Conservation (phyloP, 345 rosid species). For the Gossypium australe region DNA sequence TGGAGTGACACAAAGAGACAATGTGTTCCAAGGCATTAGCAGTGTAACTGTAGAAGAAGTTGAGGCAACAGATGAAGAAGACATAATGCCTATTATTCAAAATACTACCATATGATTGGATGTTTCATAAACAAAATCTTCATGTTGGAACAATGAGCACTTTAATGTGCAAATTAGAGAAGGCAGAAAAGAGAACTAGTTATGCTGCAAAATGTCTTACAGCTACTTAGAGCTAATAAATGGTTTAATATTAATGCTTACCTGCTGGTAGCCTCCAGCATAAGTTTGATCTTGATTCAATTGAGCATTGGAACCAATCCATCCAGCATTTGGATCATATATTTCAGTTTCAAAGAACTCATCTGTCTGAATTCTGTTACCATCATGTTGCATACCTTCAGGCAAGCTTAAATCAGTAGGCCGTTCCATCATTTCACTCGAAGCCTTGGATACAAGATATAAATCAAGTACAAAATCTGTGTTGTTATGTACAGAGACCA, state of each 20-base stretch:
- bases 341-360: slow-evolving; percentile 51
- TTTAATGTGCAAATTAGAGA: not conserved
- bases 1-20: not conserved
- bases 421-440: slow-evolving; percentile 18
- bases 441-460: slow-evolving; percentile 50
- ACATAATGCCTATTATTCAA: not conserved
- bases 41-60: not conserved
- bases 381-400: slow-evolving; percentile 28
- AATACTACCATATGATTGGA: not conserved
- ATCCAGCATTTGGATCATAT: slow-evolving; percentile 38
- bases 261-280: slow-evolving; percentile 27
- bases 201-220: not conserved
- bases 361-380: slow-evolving; percentile 27
- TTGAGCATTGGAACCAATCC: slow-evolving; percentile 36
- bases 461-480: slow-evolving; percentile 66
- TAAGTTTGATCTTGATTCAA: slow-evolving; percentile 14
- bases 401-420: slow-evolving; percentile 20
- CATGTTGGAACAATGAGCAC: not conserved
- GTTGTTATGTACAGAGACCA: slow-evolving; percentile 65
- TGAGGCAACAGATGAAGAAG: not conserved
- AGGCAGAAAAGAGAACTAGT: not conserved
- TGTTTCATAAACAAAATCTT: not conserved
- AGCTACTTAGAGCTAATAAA: not conserved
- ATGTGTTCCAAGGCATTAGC: not conserved
- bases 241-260: slow-evolving; percentile 1